Evolutionary conservation across 2,329 filamentous ascomycete genomes (phyloP).

Genomic region (Neoascochyta sp.): DNA sequence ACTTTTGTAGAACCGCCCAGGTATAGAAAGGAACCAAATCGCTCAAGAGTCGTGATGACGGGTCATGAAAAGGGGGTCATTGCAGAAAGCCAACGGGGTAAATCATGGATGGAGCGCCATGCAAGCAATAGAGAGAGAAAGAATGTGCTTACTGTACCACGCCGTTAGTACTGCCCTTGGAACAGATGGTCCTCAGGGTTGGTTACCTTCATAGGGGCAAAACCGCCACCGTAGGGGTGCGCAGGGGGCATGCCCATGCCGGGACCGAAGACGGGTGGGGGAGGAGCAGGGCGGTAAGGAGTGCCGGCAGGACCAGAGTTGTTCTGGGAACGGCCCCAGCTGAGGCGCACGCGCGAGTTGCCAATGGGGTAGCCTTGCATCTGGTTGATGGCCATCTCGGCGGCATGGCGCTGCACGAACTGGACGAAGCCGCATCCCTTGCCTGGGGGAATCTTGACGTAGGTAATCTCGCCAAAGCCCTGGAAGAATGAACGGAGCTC

Average conservation of each 20-base stretch:
- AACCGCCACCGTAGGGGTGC: constrained; percentile 56
- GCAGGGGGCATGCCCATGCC: constrained; percentile 65
- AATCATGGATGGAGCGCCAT: constrained; percentile 35
- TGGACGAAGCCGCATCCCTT: constrained; percentile 99
- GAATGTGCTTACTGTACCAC: constrained; percentile 36
- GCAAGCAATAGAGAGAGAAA: constrained; percentile 35
- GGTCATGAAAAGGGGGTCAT: constrained; percentile 37
- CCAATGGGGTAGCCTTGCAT: constrained; percentile 99
- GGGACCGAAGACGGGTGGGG: constrained; percentile 65
- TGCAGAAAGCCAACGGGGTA: constrained; percentile 34
- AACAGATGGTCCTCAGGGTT: neutral
- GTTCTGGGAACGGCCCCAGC: constrained; percentile 98
- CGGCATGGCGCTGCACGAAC: constrained; percentile 96
- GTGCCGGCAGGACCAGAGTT: constrained; percentile 96
- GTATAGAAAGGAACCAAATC: constrained; percentile 37
- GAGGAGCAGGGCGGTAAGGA: constrained; percentile 90
- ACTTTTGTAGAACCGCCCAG: constrained; percentile 40
- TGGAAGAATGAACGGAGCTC: constrained; percentile 99
- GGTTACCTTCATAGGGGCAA: constrained; percentile 63
- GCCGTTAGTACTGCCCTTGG: constrained; percentile 11
- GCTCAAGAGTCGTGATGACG: constrained; percentile 38
- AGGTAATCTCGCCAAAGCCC: constrained; percentile 98
- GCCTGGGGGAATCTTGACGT: constrained; percentile 98
- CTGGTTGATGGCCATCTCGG: constrained; percentile 99
- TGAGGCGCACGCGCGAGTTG: constrained; percentile 94